phyloP scores from a whole-genome alignment of 768 basidiomycete species.

The Cystofilobasidium capitatum region DNA sequence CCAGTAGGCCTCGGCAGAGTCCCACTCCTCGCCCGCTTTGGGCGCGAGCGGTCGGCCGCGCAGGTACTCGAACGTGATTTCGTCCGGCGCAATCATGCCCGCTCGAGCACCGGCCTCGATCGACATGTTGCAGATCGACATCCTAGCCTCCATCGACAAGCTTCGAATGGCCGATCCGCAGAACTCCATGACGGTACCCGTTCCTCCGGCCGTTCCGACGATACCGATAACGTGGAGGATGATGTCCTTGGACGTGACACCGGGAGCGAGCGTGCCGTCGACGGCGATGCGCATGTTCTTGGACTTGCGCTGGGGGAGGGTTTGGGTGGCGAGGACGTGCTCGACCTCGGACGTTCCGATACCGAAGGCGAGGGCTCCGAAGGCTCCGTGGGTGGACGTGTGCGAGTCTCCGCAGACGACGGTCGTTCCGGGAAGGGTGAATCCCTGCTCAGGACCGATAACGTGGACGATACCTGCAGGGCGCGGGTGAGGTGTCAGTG shows the following conservation, averaged over 20 bases:
- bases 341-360: slow-evolving; percentile 92
- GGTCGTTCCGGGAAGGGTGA: slow-evolving; percentile 52
- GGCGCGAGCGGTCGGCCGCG: slow-evolving; percentile 70
- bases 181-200: slow-evolving; percentile 83
- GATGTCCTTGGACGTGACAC: slow-evolving; percentile 81
- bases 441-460: slow-evolving; percentile 89
- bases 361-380: slow-evolving; percentile 84
- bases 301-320: slow-evolving; percentile 71
- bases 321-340: slow-evolving; percentile 87
- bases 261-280: slow-evolving; percentile 67
- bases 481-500: neutral
- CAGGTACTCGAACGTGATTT: slow-evolving; percentile 75
- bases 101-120: slow-evolving; percentile 89
- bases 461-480: slow-evolving; percentile 69
- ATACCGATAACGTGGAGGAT: slow-evolving; percentile 80
- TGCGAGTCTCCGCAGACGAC: slow-evolving; percentile 85
- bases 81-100: slow-evolving; percentile 85
- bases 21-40: slow-evolving; percentile 69
- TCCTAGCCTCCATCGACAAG: slow-evolving; percentile 81
- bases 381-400: slow-evolving; percentile 87
- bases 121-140: slow-evolving; percentile 75
- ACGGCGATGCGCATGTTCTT: slow-evolving; percentile 91
- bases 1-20: slow-evolving; percentile 78
- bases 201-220: slow-evolving; percentile 89
- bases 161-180: slow-evolving; percentile 76